phyloP scores from a whole-genome alignment of 2,329 filamentous ascomycete species.

The Claviceps capensis region DNA sequence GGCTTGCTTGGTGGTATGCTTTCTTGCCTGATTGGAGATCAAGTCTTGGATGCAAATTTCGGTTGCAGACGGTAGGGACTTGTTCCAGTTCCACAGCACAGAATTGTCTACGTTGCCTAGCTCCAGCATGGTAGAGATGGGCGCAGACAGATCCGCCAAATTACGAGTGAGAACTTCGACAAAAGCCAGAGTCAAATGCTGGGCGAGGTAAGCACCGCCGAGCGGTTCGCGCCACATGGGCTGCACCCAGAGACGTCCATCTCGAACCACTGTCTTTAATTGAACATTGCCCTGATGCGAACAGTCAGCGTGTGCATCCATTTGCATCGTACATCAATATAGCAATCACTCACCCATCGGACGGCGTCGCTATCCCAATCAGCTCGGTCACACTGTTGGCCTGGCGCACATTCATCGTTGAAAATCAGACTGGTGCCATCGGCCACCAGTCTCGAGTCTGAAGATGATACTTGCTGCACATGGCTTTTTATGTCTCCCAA shows the following conservation, averaged over 20 bases:
- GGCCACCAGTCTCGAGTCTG: not conserved
- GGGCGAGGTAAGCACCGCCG: not conserved
- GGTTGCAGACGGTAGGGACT: not conserved
- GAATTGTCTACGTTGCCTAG: not conserved
- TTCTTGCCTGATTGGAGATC: not conserved
- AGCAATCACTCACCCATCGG: not conserved
- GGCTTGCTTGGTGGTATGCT: slow-evolving; percentile 2
- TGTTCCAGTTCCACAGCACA: slow-evolving; percentile 1
- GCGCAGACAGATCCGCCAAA: not conserved
- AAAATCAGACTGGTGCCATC: not conserved
- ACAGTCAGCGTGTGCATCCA: not conserved
- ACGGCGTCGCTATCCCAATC: not conserved
- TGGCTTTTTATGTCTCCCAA: not conserved
- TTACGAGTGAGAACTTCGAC: not conserved
- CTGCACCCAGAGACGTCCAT: slow-evolving; percentile 1
- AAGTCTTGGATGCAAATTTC: slow-evolving; percentile 1
- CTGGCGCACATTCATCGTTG: not conserved
- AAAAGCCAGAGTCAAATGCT: not conserved
- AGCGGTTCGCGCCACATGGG: slow-evolving; percentile 2
- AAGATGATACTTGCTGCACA: not conserved
- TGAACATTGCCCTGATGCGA: not conserved
- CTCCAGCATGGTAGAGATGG: not conserved
- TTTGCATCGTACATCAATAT: not conserved
- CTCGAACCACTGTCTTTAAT: not conserved
- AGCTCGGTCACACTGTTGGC: not conserved